Conservation (phyloP, 1,139 yeast species). For the Yamadazyma jaroonii region DNA sequence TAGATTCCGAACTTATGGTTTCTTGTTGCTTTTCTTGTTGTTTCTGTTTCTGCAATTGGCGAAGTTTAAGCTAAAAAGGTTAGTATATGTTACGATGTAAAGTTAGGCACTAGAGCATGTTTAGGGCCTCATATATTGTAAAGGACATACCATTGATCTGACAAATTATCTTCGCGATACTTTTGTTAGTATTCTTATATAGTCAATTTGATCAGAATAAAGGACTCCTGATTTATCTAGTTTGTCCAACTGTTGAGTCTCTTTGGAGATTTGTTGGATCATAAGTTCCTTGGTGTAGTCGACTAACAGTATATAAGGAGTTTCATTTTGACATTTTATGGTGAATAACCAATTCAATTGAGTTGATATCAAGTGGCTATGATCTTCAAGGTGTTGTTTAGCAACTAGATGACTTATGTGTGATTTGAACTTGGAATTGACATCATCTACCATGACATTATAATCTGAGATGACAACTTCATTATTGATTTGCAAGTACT, state of each 20-base stretch:
- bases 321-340: constrained; percentile 18
- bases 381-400: not conserved
- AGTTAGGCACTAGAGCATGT: not conserved
- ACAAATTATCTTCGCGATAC: constrained; percentile 1
- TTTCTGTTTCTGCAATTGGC: constrained; percentile 58
- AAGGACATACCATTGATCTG: constrained; percentile 6
- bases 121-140: not conserved
- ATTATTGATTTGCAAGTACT: constrained; percentile 2
- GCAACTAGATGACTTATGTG: not conserved
- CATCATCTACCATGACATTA: constrained; percentile 9
- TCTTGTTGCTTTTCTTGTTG: constrained; percentile 37
- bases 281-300: not conserved
- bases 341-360: constrained; percentile 22
- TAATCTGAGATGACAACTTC: constrained; percentile 17
- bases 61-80: constrained; percentile 45
- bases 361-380: constrained; percentile 1
- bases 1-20: constrained; percentile 13
- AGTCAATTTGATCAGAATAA: constrained; percentile 2
- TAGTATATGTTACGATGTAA: constrained; percentile 3
- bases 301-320: constrained; percentile 16
- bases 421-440: constrained; percentile 6
- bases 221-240: not conserved
- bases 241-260: not conserved
- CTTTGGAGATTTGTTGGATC: not conserved
- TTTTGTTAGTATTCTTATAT: not conserved